These are phyloP conservation scores for Neofusicoccum ribis DNA, from an alignment of 2,329 filamentous ascomycete genomes.

Conservation along the genomic window DNA sequence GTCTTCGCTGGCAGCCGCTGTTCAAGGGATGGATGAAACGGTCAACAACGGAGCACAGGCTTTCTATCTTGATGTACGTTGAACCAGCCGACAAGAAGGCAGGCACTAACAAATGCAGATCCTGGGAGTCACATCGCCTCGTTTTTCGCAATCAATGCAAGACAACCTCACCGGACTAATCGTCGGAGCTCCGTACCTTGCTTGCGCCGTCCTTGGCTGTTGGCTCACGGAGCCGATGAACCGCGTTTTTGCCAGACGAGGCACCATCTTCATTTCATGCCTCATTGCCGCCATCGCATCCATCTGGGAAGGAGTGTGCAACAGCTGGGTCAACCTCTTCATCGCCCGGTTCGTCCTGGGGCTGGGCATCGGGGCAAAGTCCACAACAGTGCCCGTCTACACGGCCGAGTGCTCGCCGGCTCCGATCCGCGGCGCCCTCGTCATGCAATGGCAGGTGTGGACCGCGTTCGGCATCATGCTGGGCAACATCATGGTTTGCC, in stretches of 20 bases:
- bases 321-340: slow-evolving; percentile 46
- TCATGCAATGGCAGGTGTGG: slow-evolving; percentile 51
- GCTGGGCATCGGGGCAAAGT: slow-evolving; percentile 45
- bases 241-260: slow-evolving; percentile 58
- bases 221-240: slow-evolving; percentile 61
- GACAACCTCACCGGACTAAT: slow-evolving; percentile 45
- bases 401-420: slow-evolving; percentile 51
- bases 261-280: slow-evolving; percentile 62
- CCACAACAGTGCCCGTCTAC: slow-evolving; percentile 32
- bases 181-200: slow-evolving; percentile 48
- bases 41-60: slow-evolving; percentile 50
- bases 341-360: slow-evolving; percentile 45
- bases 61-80: slow-evolving; percentile 30
- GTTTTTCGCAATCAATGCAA: slow-evolving; percentile 28
- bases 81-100: background rate
- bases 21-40: slow-evolving; percentile 56
- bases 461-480: slow-evolving; percentile 25
- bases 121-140: slow-evolving; percentile 8
- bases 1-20: slow-evolving; percentile 56
- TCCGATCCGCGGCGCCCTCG: slow-evolving; percentile 49
- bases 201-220: slow-evolving; percentile 47
- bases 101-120: background rate
- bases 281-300: slow-evolving; percentile 44
- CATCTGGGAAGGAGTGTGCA: slow-evolving; percentile 44
- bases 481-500: slow-evolving; percentile 9